Evolutionary conservation across 2,329 filamentous ascomycete species (phyloP), one percentile per base, ranked within the genome.

Genomic region (Didymella arachidicola): DNA sequence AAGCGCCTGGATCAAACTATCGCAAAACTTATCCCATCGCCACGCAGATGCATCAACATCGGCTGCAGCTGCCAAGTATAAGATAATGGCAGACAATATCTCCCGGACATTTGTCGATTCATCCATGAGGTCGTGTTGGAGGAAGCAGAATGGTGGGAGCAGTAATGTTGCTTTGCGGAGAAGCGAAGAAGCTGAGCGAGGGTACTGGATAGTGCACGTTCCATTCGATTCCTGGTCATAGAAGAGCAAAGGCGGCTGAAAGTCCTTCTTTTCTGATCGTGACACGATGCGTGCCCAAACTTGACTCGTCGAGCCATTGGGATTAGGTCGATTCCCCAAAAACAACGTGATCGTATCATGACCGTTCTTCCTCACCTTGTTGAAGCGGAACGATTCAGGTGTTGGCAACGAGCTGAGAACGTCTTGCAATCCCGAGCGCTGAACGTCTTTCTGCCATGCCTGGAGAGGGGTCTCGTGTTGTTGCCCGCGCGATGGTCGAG

Each of bases 11-110:
- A 47, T 25, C 14, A 66, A 27, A 38, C 53, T 61, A 2, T 22
- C 26, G 2, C 54, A 34, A 29, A 64, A 64, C 4, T 41, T 12
- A 2, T 25, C 41, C 61, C 64, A 66, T 1, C 44, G 29, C 19
- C 59, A 19, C 4, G 59, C 64, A 10, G 32, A 36, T 5, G 52
- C 54, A 19, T 56, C 42, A 2, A 56, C 11, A 11, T 57, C 59
- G 4, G 42, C 38, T 2, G 19, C 26, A 3, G 62, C 12, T 18
- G 51, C 25, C 29, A 57, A 51, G 44, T 66, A 66, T 11, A 61
- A 27, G 1, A 66, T 49, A 11, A 62, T 14, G 14, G 64, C 59
- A 29, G 59, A 61, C 18, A 66, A 38, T 59, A 62, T 66, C 12
- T 51, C 34, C 7, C 59, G 59, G 18, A 54, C 22, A 11, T 43